These are phyloP conservation scores for Phytophthora multivora DNA, from an alignment of 352 stramenopile species.

Conservation along the genomic window DNA sequence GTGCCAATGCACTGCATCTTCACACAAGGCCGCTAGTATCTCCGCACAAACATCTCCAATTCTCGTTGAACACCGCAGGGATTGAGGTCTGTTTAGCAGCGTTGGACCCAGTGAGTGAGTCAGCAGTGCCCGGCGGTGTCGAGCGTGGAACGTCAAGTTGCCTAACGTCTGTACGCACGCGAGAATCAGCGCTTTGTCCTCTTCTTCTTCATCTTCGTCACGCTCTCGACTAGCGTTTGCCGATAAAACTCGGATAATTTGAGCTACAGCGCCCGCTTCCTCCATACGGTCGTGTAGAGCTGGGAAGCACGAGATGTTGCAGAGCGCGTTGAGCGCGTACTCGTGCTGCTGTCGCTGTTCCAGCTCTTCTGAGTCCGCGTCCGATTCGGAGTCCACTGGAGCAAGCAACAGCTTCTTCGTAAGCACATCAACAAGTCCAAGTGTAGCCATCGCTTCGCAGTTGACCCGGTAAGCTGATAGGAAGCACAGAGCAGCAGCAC, in stretches of 20 bases:
- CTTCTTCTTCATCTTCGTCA: conserved; percentile 34
- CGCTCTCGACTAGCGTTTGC: conserved; percentile 14
- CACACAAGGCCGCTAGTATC: conserved; percentile 68
- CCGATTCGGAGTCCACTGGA: conserved; percentile 13
- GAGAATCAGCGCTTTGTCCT: conserved; percentile 56
- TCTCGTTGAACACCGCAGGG: conserved; percentile 38
- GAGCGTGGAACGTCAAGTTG: conserved; percentile 73
- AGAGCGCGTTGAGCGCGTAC: conserved; percentile 77
- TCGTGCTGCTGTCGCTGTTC: conserved; percentile 68
- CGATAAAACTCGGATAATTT: conserved; percentile 60
- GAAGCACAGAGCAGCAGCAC: conserved; percentile 73
- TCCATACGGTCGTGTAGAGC: conserved; percentile 76
- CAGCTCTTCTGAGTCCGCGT: conserved; percentile 39
- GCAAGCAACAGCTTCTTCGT: conserved; percentile 54
- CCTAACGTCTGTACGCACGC: conserved; percentile 69
- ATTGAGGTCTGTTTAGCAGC: conserved; percentile 39
- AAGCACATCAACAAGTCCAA: conserved; percentile 70
- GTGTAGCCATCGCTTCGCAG: conserved; percentile 76
- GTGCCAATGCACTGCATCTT: conserved; percentile 57
- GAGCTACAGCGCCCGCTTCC: conserved; percentile 52
- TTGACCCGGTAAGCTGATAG: conserved; percentile 68
- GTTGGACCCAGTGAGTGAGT: conserved; percentile 61
- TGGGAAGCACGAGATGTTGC: conserved; percentile 72
- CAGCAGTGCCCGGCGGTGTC: conserved; percentile 60
- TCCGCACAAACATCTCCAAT: conserved; percentile 70